Conservation (phyloP, 495 filamentous ascomycete genomes). For the Copromyces sp. region DNA sequence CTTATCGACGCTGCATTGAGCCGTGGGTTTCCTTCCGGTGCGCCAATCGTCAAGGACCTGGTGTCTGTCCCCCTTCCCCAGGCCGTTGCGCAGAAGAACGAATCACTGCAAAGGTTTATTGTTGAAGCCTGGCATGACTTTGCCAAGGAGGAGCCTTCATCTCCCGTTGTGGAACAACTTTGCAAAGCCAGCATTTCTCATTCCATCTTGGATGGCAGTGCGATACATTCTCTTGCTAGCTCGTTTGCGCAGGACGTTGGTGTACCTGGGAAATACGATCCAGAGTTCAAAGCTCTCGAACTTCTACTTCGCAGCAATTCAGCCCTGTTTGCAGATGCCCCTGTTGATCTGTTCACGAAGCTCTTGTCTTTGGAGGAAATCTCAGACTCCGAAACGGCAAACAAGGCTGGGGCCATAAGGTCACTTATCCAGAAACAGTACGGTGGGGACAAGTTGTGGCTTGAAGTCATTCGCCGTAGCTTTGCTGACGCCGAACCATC, state of each 20-base stretch:
- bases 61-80: slow-evolving; percentile 26
- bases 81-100: slow-evolving; percentile 15
- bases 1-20: slow-evolving; percentile 24
- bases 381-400: slow-evolving; percentile 26
- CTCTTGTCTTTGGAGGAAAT: slow-evolving; percentile 37
- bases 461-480: slow-evolving; percentile 31
- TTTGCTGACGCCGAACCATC: slow-evolving; percentile 27
- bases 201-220: slow-evolving; percentile 17
- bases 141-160: slow-evolving; percentile 7
- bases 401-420: slow-evolving; percentile 22
- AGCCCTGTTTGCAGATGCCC: slow-evolving; percentile 21
- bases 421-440: slow-evolving; percentile 25
- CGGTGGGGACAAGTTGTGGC: slow-evolving; percentile 17
- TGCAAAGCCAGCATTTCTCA: slow-evolving; percentile 32
- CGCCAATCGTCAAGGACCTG: slow-evolving; percentile 20
- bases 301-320: slow-evolving; percentile 27
- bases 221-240: slow-evolving; percentile 15
- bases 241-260: slow-evolving; percentile 20
- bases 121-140: slow-evolving; percentile 23
- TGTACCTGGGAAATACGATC: not conserved
- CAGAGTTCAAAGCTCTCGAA: slow-evolving; percentile 29
- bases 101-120: slow-evolving; percentile 32
- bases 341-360: slow-evolving; percentile 32
- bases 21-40: slow-evolving; percentile 11
- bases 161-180: slow-evolving; percentile 22